Base-by-base conservation (phyloP, 192 early-diverging fungal genomes). In the Coemansia sp. region DNA sequence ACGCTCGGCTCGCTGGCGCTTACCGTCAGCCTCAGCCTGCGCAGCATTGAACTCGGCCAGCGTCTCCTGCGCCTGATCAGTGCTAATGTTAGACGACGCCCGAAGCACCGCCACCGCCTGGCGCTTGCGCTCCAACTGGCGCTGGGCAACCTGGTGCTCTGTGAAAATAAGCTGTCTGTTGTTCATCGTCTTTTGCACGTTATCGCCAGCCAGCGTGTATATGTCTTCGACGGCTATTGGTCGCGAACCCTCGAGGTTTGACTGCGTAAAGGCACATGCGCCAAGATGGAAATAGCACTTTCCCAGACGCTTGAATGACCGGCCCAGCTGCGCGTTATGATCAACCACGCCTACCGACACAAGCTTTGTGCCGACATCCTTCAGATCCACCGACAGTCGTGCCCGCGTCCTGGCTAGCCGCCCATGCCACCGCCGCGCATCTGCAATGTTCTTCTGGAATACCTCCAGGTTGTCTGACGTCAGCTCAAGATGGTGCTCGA, bases 91-190 rank as follows among this genome's bases (percentile, higher is more conserved):
- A 2, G 76, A 63, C 61, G 84, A 78, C 21, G 80, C 65, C 21
- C 76, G 68, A 54, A 85, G 72, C 49, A 79, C 84, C 1, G 80
- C 80, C 18, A 82, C 77, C 11, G 80, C 66, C 71, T 85, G 84
- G 19, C 73, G 62, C 69, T 80, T 78, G 62, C 80, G 78, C 67
- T 82, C 80, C 42, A 82, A 64, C 69, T 82, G 79, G 7, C 77
- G 76, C 65, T 74, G 68, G 1, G 77, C 69, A 11, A 77, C 76
- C 59, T 85, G 78, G 64, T 79, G 76, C 54, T 85, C 84, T 15
- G 69, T 77, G 52, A 82, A 82, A 16, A 85, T 82, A 6, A 74
- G 55, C 71, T 82, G 76, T 37, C 84, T 73, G 51, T 65, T 74
- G 65, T 61, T 61, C 70, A 85, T 54, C 26, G 74, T 73, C 56